phyloP scores from a whole-genome alignment of 1,139 yeast species.

The Geotrichum aggregatum region DNA sequence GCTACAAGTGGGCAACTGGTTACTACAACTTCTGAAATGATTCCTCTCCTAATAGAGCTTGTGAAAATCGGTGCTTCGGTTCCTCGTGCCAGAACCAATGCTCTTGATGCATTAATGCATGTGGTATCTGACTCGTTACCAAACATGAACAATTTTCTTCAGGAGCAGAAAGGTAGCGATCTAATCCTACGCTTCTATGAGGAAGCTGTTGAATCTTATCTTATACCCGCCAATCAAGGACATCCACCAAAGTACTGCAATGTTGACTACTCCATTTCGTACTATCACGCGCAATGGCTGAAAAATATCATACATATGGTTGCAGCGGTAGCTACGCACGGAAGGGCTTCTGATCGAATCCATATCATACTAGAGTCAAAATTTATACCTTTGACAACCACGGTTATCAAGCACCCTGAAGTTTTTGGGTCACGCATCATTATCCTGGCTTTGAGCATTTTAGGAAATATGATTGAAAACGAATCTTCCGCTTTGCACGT shows the following conservation, averaged over 20 bases:
- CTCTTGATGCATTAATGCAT: constrained; percentile 57
- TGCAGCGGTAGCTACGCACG: constrained; percentile 60
- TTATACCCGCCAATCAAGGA: constrained; percentile 49
- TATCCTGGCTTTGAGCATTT: constrained; percentile 59
- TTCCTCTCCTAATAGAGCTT: constrained; percentile 62
- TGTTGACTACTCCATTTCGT: constrained; percentile 58
- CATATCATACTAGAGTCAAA: constrained; percentile 85
- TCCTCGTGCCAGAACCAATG: constrained; percentile 61
- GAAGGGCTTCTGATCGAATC: constrained; percentile 71
- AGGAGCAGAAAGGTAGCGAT: constrained; percentile 57
- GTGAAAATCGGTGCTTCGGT: constrained; percentile 49
- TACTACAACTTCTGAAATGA: constrained; percentile 61
- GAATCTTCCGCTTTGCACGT: constrained; percentile 89
- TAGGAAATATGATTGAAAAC: constrained; percentile 73
- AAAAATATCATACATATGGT: constrained; percentile 54
- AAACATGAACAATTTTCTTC: constrained; percentile 57
- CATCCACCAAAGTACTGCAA: constrained; percentile 50
- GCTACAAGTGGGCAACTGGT: constrained; percentile 40
- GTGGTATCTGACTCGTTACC: constrained; percentile 49
- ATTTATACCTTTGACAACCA: constrained; percentile 56
- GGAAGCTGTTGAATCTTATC: constrained; percentile 63
- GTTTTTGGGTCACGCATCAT: constrained; percentile 70
- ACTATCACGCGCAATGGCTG: constrained; percentile 54
- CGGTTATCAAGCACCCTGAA: constrained; percentile 53
- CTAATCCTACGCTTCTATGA: constrained; percentile 57